These are phyloP conservation scores for Massarina eburnea DNA, from an alignment of 2,329 filamentous ascomycete species.

Conservation along the genomic window DNA sequence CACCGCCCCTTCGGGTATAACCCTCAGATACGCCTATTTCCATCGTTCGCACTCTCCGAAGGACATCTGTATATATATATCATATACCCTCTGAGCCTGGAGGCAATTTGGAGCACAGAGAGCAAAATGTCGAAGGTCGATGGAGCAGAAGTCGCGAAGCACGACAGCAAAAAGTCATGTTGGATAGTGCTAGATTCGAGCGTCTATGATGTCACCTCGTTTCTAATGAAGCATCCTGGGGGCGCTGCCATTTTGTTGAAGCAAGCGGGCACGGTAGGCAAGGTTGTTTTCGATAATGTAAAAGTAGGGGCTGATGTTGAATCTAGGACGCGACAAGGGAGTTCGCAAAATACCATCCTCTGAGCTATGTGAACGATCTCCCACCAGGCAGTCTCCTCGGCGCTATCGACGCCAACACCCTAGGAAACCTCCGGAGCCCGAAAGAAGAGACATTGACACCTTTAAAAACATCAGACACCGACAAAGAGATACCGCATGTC, in stretches of 20 bases:
- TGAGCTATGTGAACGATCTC: slow-evolving; percentile 34
- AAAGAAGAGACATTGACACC: slow-evolving; percentile 24
- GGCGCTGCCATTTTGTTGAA: slow-evolving; percentile 49
- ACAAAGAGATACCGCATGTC: slow-evolving; percentile 31
- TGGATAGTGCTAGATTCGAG: slow-evolving; percentile 71
- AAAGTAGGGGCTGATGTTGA: slow-evolving; percentile 5
- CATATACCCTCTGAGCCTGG: neutral
- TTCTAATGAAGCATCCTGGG: slow-evolving; percentile 64
- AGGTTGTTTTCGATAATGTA: neutral
- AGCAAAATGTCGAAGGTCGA: slow-evolving; percentile 27
- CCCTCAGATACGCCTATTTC: no score
- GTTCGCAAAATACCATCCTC: slow-evolving; percentile 39
- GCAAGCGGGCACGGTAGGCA: slow-evolving; percentile 48
- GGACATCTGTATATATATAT: no score
- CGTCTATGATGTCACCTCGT: slow-evolving; percentile 68
- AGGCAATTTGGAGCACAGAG: neutral
- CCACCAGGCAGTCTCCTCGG: slow-evolving; percentile 29
- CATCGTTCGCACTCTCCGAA: neutral
- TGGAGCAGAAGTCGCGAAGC: slow-evolving; percentile 38
- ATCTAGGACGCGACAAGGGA: slow-evolving; percentile 37
- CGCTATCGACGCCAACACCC: slow-evolving; percentile 34
- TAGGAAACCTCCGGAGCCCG: slow-evolving; percentile 25
- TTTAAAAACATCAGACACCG: slow-evolving; percentile 18
- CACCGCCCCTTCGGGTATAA: no score
- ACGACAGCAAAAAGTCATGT: slow-evolving; percentile 39